Evolutionary conservation across 83 land plant genomes (phyloP).

Genomic region (Thuja plicata): DNA sequence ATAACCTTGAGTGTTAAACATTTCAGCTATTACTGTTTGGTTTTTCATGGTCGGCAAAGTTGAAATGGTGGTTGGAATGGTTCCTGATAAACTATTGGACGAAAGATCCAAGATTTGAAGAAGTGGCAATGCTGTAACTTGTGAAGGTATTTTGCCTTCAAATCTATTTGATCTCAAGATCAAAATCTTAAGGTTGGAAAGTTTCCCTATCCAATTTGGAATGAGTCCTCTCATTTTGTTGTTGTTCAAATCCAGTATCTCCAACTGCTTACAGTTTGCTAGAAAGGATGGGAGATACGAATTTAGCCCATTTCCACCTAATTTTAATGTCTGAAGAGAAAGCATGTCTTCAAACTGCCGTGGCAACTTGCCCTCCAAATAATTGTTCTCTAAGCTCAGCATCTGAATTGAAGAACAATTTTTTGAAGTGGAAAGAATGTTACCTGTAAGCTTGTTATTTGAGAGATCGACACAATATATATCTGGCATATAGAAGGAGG

Average conservation of each 20-base stretch:
- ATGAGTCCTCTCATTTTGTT: no score
- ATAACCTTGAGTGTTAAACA: neutral
- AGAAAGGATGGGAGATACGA: slow-evolving; percentile 22
- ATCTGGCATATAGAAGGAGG: slow-evolving; percentile 46
- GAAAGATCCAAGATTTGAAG: no score
- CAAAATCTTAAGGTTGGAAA: no score
- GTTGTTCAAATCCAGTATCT: neutral
- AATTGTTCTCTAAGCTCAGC: neutral
- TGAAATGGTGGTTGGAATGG: slow-evolving; percentile 29
- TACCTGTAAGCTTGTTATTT: slow-evolving; percentile 33
- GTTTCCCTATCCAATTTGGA: no score
- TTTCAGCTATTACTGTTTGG: neutral
- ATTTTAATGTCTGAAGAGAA: neutral
- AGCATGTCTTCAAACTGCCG: neutral
- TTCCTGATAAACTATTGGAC: slow-evolving; percentile 33
- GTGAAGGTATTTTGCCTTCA: slow-evolving; percentile 40
- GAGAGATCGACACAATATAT: slow-evolving; percentile 38
- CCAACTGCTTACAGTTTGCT: slow-evolving; percentile 11
- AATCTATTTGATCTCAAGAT: slow-evolving; percentile 31
- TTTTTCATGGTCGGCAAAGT: neutral
- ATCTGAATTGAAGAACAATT: no score
- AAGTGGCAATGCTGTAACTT: slow-evolving; percentile 14
- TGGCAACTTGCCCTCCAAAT: neutral
- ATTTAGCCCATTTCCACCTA: neutral
- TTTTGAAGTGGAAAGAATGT: no score